Percentiles rank a stretch among this genome's conserved stretches.
Conservation (phyloP, 2,329 filamentous ascomycete genomes). For the Verticillium nubilum region DNA sequence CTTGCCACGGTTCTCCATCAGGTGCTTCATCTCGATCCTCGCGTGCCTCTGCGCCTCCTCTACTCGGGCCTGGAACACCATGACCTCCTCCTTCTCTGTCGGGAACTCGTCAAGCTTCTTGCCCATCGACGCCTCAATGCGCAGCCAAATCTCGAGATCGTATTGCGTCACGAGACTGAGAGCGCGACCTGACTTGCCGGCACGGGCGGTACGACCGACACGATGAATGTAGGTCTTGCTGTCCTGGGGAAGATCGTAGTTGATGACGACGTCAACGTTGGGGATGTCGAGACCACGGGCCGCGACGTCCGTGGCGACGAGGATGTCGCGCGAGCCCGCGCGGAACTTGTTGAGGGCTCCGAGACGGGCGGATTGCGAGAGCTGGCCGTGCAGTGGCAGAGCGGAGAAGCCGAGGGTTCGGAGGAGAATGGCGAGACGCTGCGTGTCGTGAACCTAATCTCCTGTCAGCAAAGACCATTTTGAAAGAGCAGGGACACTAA, state of each 20-base stretch:
- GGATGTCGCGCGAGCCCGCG: slow-evolving; percentile 70
- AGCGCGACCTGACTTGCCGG: slow-evolving; percentile 77
- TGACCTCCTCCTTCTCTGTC: slow-evolving; percentile 74
- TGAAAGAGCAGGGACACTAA: slow-evolving; percentile 27
- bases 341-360: slow-evolving; percentile 90
- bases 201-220: slow-evolving; percentile 81
- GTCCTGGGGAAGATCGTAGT: slow-evolving; percentile 78
- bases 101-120: slow-evolving; percentile 68
- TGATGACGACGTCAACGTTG: slow-evolving; percentile 81
- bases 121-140: slow-evolving; percentile 78
- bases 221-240: slow-evolving; percentile 89
- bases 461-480: not conserved
- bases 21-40: slow-evolving; percentile 72
- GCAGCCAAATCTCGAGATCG: slow-evolving; percentile 71
- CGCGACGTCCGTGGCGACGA: slow-evolving; percentile 92
- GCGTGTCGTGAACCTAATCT: slow-evolving; percentile 60
- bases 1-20: slow-evolving; percentile 64
- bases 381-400: slow-evolving; percentile 87
- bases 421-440: slow-evolving; percentile 77
- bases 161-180: slow-evolving; percentile 83
- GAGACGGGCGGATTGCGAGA: slow-evolving; percentile 80
- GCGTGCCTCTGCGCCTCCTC: slow-evolving; percentile 80
- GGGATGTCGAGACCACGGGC: slow-evolving; percentile 90
- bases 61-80: slow-evolving; percentile 72
- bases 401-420: slow-evolving; percentile 82